Evolutionary conservation across 1,284 basidiomycete species (phyloP), one percentile per base, ranked within the genome.

Genomic region (Meripilus lineatus): DNA sequence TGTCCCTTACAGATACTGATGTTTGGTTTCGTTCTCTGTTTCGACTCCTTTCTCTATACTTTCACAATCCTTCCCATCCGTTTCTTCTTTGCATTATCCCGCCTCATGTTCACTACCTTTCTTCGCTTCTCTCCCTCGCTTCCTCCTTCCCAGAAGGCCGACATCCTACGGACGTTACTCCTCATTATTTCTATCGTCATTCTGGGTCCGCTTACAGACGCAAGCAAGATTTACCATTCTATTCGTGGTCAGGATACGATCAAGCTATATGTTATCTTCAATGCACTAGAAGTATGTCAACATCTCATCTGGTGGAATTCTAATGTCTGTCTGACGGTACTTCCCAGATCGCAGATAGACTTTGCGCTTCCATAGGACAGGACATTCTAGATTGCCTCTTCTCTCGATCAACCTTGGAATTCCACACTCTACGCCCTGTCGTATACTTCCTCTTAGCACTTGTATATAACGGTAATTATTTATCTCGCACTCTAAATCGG

Each of bases 181-280:
- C 75, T 99, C 26, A 61, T 88, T 3, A 62, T 85, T 24, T 88
- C 92, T 0, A 79, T 95, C 39, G 55, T 80, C 24, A 77, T 94
- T 28, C 72, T 98, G 4, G 74, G 84, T 23, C 81, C 88, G 3
- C 72, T 94, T 24, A 95, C 94, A 4, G 95, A 99, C 60, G 89
- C 93, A 10, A 96, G 93, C 68, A 96, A 96, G 68, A 96, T 99
- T 63, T 99, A 99, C 57, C 96, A 99, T 60, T 89, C 88, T 15
- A 97, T 99, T 42, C 83, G 96, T n/a, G 96, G 95, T 0, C 96
- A 99, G 66, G 93, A 97, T 58, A 95, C 91, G 2, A 94, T 99
- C 71, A 99, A 99, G 70, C 71, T 99, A 44, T 98, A 98, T 69
- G 96, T 99, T 50, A 97, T 99, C 49, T 99, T 98, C 71, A 99